These are phyloP conservation scores for Biscogniauxia marginata DNA, from an alignment of 2,329 filamentous ascomycete species.

Conservation along the genomic window DNA sequence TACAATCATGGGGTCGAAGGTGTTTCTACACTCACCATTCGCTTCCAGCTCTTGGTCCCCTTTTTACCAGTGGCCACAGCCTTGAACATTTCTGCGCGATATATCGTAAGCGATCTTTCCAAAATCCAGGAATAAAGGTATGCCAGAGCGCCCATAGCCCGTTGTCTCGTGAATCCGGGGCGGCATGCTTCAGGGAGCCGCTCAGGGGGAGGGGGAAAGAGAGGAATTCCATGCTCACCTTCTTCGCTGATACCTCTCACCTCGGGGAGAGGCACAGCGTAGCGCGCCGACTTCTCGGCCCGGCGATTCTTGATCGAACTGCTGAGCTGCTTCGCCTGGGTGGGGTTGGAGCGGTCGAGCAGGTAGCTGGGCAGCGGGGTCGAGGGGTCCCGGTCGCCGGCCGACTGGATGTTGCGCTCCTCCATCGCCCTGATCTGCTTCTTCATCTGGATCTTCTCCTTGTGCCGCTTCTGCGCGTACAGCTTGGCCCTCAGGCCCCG, in stretches of 20 bases:
- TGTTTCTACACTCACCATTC: conserved; percentile 57
- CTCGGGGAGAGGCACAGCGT: conserved; percentile 88
- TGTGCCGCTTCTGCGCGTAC: conserved; percentile 87
- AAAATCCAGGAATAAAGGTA: no score
- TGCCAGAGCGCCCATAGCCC: no score
- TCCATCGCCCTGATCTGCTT: conserved; percentile 94
- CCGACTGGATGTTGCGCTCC: conserved; percentile 90
- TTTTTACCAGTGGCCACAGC: conserved; percentile 96
- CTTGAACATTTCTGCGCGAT: conserved; percentile 76
- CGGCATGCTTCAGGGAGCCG: no score
- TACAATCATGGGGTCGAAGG: conserved; percentile 40
- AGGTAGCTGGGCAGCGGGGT: conserved; percentile 90
- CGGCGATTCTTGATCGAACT: conserved; percentile 95
- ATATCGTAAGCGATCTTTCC: background rate
- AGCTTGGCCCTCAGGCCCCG: conserved; percentile 90
- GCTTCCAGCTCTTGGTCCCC: conserved; percentile 77
- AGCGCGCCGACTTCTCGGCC: conserved; percentile 89
- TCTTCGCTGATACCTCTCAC: conserved; percentile 91
- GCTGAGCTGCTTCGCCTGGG: conserved; percentile 66
- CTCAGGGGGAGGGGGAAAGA: no score
- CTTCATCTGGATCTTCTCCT: conserved; percentile 98
- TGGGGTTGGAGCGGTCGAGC: conserved; percentile 72
- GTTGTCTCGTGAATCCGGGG: no score
- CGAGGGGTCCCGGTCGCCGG: conserved; percentile 71
- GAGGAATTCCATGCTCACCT: conserved; percentile 38